These are phyloP conservation scores for Mucor indicus DNA, from an alignment of 371 early-diverging fungal genomes.

Conservation along the genomic window DNA sequence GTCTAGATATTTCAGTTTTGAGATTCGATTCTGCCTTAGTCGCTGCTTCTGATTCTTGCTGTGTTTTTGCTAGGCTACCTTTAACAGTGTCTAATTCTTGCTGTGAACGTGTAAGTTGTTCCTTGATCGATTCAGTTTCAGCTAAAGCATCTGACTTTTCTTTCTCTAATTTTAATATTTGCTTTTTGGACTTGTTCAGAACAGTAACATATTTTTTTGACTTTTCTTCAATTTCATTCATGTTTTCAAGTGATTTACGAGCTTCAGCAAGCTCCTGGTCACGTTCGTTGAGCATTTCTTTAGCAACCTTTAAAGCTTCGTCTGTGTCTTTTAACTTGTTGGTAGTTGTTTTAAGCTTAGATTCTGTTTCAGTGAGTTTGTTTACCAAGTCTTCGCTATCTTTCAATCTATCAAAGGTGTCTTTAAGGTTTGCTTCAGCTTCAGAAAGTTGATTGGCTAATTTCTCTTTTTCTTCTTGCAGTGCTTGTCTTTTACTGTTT, in stretches of 20 bases:
- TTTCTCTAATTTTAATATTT: conserved; percentile 55
- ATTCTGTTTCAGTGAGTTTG: conserved; percentile 3
- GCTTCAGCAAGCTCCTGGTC: conserved; percentile 52
- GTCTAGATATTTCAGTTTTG: conserved; percentile 25
- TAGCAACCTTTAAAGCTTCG: conserved; percentile 52
- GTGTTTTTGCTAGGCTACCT: conserved; percentile 4
- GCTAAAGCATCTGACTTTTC: conserved; percentile 54
- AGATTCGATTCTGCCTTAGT: conserved; percentile 16
- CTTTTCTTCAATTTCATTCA: conserved; percentile 52
- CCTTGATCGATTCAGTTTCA: conserved; percentile 40
- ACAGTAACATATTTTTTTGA: conserved; percentile 47
- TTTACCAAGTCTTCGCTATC: conserved; percentile 1
- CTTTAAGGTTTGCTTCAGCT: conserved; percentile 12
- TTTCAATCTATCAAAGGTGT: conserved; percentile 12
- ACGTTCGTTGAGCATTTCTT: conserved; percentile 52
- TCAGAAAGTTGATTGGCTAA: conserved; percentile 15
- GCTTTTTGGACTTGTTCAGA: conserved; percentile 56
- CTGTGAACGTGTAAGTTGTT: conserved; percentile 6
- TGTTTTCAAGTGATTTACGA: conserved; percentile 46
- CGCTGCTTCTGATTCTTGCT: conserved; percentile 5
- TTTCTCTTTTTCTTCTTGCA: conserved; percentile 66
- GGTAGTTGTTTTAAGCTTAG: conserved; percentile 24
- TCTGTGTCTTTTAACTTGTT: conserved; percentile 46
- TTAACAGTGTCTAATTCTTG: conserved; percentile 6
- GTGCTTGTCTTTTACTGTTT: conserved; percentile 61